phyloP scores from a whole-genome alignment of 2,329 filamentous ascomycete species.

The Cadophora malorum region DNA sequence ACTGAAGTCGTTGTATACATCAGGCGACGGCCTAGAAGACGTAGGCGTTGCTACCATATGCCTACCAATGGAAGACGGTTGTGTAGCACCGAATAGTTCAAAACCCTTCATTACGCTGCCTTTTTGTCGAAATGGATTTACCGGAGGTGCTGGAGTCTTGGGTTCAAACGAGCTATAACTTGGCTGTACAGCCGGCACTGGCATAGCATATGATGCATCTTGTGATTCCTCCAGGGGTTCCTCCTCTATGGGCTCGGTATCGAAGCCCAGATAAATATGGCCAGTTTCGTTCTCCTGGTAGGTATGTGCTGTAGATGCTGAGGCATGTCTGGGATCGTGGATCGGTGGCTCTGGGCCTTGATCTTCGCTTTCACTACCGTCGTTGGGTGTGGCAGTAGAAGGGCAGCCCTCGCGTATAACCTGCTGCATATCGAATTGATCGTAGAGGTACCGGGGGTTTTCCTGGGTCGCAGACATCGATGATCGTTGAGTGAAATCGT shows the following conservation, averaged over 20 bases:
- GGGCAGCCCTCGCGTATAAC: slow-evolving; percentile 18
- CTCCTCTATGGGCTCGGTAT: slow-evolving; percentile 17
- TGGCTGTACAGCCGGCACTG: slow-evolving; percentile 8
- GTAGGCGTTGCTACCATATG: slow-evolving; percentile 36
- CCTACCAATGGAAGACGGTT: slow-evolving; percentile 41
- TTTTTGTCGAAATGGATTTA: slow-evolving; percentile 43
- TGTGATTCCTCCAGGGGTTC: slow-evolving; percentile 33
- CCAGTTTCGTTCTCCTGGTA: slow-evolving; percentile 41
- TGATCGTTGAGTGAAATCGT: slow-evolving; percentile 38
- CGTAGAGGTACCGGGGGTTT: slow-evolving; percentile 41
- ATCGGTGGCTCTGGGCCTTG: not conserved
- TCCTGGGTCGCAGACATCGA: slow-evolving; percentile 42
- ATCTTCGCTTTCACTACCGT: slow-evolving; percentile 14
- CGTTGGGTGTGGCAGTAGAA: slow-evolving; percentile 17
- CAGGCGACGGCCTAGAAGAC: slow-evolving; percentile 43
- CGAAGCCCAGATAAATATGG: slow-evolving; percentile 37
- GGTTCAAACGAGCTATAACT: slow-evolving; percentile 36
- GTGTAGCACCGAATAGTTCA: slow-evolving; percentile 44
- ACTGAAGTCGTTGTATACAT: slow-evolving; percentile 37
- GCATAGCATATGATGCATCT: slow-evolving; percentile 35
- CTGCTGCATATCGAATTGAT: slow-evolving; percentile 31
- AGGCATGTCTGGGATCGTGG: slow-evolving; percentile 25
- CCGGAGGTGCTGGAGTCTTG: slow-evolving; percentile 40
- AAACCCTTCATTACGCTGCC: slow-evolving; percentile 41
- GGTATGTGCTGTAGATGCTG: slow-evolving; percentile 38